Base-by-base conservation (phyloP, 2,329 filamentous ascomycete genomes). In the Teratosphaeriaceae sp. region DNA sequence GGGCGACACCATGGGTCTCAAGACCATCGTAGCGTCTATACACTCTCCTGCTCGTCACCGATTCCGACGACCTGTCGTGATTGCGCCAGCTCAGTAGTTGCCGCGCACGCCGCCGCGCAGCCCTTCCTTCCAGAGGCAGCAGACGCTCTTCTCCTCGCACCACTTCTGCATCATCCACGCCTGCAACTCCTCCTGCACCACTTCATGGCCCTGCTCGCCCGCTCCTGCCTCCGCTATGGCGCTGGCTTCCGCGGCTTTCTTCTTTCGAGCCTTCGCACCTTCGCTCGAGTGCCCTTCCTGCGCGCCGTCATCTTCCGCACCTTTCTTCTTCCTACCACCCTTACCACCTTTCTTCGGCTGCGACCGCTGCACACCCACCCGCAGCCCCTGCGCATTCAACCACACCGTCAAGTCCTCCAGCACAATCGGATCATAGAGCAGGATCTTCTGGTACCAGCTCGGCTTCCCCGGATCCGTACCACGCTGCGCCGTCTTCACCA, bases 381-480 rank as follows among this genome's bases (percentile, higher is more conserved):
- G 22, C 1, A 56, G 16, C 9, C 55, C 51, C 39, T 61, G 49
- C 19, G 37, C 51, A 31, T 95, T 96, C 13, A 97, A 66, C 85
- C 88, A 97, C 0, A 70, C 66, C 0, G 89, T 77, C 12, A 98
- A 69, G 51, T 96, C 88, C 64, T 97, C 90, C 0, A 96, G 65
- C 1, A 92, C 74, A 33, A 98, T 84, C 0, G 90, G 88, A 56
- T 97, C 89, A 60, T 94, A 97, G 61, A 97, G 78, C 5, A 97
- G 71, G 36, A 98, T 96, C 66, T 88, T 94, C 65, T 97, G 88
- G 54, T 94, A 75, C 86, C 89, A 97, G 2, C 79, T 88, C 2
- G 72, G 73, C 2, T 61, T 57, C 5, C 56, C 61, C 5, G 62
- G 59, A 44, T 73, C 60, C 7, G 61, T 64, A 2, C 64, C 63